Evolutionary conservation across 495 filamentous ascomycete genomes (phyloP).

Genomic region (Xylaria telfairii): DNA sequence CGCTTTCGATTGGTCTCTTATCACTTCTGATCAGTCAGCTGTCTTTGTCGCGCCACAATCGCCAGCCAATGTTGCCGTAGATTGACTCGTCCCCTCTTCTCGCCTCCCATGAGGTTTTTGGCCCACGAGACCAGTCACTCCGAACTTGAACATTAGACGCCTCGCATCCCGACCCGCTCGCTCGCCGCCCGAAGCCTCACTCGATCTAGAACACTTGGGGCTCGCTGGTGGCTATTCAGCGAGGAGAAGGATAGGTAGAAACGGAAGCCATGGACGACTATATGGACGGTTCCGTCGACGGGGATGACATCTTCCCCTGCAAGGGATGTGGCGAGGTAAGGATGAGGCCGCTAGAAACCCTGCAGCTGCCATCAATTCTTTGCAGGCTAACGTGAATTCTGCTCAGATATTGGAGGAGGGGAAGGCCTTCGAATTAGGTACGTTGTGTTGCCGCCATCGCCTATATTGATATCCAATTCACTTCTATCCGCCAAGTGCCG

Average conservation of each 20-base stretch:
- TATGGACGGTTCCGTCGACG: conserved; percentile 82
- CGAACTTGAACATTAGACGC: not conserved
- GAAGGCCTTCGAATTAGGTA: conserved; percentile 97
- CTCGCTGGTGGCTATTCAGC: conserved; percentile 12
- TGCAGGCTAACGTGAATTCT: conserved; percentile 6
- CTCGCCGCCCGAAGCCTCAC: not conserved
- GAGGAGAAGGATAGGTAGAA: not conserved
- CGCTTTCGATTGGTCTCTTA: not conserved
- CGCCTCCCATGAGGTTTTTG: conserved; percentile 19
- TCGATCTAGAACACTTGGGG: not conserved
- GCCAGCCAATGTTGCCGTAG: not conserved
- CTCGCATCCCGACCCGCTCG: not conserved
- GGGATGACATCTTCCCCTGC: conserved; percentile 91
- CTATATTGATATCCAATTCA: not conserved
- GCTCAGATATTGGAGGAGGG: conserved; percentile 92
- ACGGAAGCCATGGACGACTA: conserved; percentile 60
- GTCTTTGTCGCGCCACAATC: not conserved
- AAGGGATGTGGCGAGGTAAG: conserved; percentile 96
- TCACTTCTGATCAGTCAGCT: conserved; percentile 1
- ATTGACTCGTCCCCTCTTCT: not conserved
- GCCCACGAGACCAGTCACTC: conserved; percentile 11
- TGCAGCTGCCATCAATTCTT: not conserved
- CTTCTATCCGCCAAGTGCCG: not conserved
- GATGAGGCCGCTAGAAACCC: not conserved
- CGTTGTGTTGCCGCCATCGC: conserved; percentile 41